Evolutionary conservation across 1,284 basidiomycete genomes (phyloP).

Genomic region (Puccinia coronata): DNA sequence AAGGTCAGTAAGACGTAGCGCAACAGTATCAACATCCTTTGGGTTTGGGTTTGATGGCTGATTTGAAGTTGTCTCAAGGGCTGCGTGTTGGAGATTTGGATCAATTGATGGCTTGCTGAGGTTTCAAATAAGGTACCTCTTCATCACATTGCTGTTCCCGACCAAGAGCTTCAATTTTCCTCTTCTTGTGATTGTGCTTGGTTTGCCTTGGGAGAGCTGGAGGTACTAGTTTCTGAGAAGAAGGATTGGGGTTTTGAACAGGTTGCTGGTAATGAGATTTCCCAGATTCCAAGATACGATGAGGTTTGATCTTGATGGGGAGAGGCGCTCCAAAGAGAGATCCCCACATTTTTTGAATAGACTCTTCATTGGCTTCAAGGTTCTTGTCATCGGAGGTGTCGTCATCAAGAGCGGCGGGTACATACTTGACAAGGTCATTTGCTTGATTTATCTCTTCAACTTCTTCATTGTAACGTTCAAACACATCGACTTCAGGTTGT

Average conservation of each 20-base stretch:
- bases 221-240: not conserved
- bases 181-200: not conserved
- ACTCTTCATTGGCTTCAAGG: slow-evolving; percentile 5
- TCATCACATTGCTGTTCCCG: not conserved
- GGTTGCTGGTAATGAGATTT: not conserved
- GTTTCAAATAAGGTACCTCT: slow-evolving; percentile 4
- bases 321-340: not conserved
- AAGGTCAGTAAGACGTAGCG: not conserved
- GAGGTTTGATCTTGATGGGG: not conserved
- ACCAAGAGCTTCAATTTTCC: not conserved
- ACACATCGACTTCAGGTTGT: not conserved
- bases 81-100: too few species aligned
- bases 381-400: too few species aligned
- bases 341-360: not conserved
- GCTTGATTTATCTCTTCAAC: not conserved
- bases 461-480: not conserved
- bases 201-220: not conserved
- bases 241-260: too few species aligned
- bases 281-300: too few species aligned
- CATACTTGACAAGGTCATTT: too few species aligned
- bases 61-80: not conserved
- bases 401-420: not conserved
- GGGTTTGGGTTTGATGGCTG: not conserved
- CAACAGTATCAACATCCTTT: not conserved
- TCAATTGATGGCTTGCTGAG: not conserved